phyloP scores from a whole-genome alignment of 2,329 filamentous ascomycete species.

The Talaromyces piceae region DNA sequence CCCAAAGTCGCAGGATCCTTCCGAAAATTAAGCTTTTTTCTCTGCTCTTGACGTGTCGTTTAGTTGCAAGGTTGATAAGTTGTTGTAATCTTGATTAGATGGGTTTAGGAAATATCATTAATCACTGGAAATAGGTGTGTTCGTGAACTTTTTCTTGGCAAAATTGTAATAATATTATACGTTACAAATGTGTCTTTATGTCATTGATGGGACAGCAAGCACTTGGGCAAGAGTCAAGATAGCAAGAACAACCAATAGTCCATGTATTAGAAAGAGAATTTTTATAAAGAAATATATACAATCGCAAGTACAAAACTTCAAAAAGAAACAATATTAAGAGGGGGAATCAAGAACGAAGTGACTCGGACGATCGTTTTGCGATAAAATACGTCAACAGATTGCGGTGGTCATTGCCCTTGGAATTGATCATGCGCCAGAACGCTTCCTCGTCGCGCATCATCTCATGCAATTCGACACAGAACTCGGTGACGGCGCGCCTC shows the following conservation, averaged over 20 bases:
- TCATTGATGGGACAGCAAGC: too few species aligned
- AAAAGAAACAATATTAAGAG: not conserved
- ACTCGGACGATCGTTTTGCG: conserved; percentile 12
- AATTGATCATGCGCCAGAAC: conserved; percentile 19
- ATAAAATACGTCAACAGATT: conserved; percentile 24
- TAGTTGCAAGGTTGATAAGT: too few species aligned
- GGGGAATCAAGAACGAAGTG: not conserved
- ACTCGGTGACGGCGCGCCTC: conserved; percentile 30
- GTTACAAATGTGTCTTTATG: too few species aligned
- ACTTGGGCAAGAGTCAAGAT: not conserved
- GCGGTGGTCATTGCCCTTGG: conserved; percentile 17
- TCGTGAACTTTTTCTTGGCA: too few species aligned
- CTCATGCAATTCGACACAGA: conserved; percentile 19
- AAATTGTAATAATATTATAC: too few species aligned
- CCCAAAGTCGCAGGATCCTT: too few species aligned
- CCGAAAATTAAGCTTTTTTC: too few species aligned
- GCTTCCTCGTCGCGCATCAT: conserved; percentile 20
- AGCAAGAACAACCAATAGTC: not conserved
- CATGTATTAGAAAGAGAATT: not conserved
- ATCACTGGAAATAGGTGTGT: too few species aligned
- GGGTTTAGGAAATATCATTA: too few species aligned
- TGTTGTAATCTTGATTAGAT: too few species aligned
- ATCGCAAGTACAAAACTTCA: not conserved
- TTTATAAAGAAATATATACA: not conserved
- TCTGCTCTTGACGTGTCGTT: too few species aligned